A percentile compares a stretch with the other conserved stretches of the same genome.
These are phyloP conservation scores for Solanum medicagineum DNA, from an alignment of 257 asterid species.

Conservation along the genomic window DNA sequence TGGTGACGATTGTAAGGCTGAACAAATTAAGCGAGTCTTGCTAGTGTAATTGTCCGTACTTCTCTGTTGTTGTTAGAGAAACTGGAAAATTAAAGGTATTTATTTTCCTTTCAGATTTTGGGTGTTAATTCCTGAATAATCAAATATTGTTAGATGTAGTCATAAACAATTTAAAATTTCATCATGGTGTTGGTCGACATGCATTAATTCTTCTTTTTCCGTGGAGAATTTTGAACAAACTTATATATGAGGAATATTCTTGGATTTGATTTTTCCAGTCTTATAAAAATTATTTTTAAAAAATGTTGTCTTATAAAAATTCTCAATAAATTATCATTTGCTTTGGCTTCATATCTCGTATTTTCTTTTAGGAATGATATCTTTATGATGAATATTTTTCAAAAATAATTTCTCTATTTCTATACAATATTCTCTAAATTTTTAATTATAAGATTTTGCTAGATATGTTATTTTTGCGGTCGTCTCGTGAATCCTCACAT, in stretches of 20 bases:
- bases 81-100: neutral
- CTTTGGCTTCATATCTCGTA: too few relatives aligned
- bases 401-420: too few relatives aligned
- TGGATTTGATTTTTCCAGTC: neutral
- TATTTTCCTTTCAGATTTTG: neutral
- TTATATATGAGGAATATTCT: neutral
- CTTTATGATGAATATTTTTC: too few relatives aligned
- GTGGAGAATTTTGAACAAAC: neutral
- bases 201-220: neutral
- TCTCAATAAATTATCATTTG: too few relatives aligned
- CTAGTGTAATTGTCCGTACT: neutral
- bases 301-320: too few relatives aligned
- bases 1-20: neutral
- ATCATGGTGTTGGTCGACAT: neutral
- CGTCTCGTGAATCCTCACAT: neutral
- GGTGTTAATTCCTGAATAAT: neutral
- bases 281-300: too few relatives aligned
- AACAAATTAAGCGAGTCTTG: neutral
- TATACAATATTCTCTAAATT: too few relatives aligned
- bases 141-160: neutral
- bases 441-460: too few relatives aligned
- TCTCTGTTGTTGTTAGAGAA: neutral
- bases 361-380: too few relatives aligned
- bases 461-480: too few relatives aligned
- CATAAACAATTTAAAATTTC: neutral